Evolutionary conservation across 306 rosid genomes (phyloP), one percentile per base, ranked within the genome.

Genomic region (Quercus dentata): DNA sequence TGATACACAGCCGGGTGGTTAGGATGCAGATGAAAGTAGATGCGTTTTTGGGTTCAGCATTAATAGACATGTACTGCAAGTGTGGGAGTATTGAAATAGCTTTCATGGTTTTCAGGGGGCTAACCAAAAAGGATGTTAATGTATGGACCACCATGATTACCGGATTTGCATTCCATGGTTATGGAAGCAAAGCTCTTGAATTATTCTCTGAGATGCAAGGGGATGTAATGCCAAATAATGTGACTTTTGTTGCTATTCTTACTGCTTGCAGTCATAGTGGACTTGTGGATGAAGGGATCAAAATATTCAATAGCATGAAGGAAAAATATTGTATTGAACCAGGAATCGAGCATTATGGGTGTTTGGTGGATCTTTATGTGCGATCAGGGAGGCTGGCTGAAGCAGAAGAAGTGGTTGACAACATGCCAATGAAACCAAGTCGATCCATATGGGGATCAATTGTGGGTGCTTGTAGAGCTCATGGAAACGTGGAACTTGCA

Each of bases 31-130:
- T 76, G 70, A 64, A 80, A 70, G 57, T 87, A 44, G 86, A 90
- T 74, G 86, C 81, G 12, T 87, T 85, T 78, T 56, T 73, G 52
- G 90, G 91, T 44, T 85, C 93, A 9, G 87, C 88, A 3, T 74
- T 90, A 76, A 79, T 85, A 68, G 91, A 90, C 82, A 81, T 90
- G 91, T 87, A 90, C 84, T 83, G 78, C 83, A 90, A 90, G 74
- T 83, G 87, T 51, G 90, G 93, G 56, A 85, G 86, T 20, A 61
- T 85, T 21, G 85, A 84, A 52, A 65, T 68, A 77, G 93, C 91
- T 57, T 81, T 76, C 49, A 15, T 63, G 49, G 78, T 90, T 61
- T 89, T 90, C 86, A 51, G 58, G 62, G 85, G 80, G 79, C 52
- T 86, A 33, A 13, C 71, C 49, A 78, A 81, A 38, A 87, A 80